Evolutionary conservation across 2,329 filamentous ascomycete genomes (phyloP).

Genomic region (Cladosporium sp.): DNA sequence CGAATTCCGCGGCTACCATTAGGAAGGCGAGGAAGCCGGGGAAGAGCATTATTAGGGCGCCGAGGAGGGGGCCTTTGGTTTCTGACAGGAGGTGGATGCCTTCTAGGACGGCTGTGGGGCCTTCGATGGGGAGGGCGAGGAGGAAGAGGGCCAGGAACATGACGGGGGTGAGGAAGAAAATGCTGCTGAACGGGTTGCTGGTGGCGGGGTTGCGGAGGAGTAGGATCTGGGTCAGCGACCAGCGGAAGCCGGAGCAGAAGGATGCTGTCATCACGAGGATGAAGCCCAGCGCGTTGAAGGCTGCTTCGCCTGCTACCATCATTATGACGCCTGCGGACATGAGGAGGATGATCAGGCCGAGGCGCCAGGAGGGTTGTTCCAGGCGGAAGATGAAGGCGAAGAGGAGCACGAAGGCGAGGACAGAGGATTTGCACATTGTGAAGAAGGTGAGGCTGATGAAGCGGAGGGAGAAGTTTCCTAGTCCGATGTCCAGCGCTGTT

Average conservation of each 20-base stretch:
- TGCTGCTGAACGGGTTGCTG: slow-evolving; percentile 91
- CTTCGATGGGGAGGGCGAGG: slow-evolving; percentile 83
- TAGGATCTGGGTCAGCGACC: slow-evolving; percentile 96
- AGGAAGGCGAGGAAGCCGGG: slow-evolving; percentile 87
- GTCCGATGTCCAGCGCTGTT: slow-evolving; percentile 89
- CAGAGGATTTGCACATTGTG: slow-evolving; percentile 99
- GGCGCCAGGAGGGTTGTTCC: slow-evolving; percentile 77
- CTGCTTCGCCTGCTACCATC: slow-evolving; percentile 95
- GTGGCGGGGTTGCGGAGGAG: slow-evolving; percentile 91
- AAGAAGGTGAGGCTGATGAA: slow-evolving; percentile 97
- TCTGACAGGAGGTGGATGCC: slow-evolving; percentile 61
- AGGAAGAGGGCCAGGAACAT: slow-evolving; percentile 83
- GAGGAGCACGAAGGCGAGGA: slow-evolving; percentile 86
- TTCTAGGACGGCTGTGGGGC: slow-evolving; percentile 60
- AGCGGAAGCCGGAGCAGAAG: slow-evolving; percentile 94
- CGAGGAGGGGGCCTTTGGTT: slow-evolving; percentile 62
- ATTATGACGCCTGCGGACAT: slow-evolving; percentile 94
- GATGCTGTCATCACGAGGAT: slow-evolving; percentile 86
- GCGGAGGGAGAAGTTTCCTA: slow-evolving; percentile 92
- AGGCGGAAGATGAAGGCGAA: slow-evolving; percentile 94
- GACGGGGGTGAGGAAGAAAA: slow-evolving; percentile 94
- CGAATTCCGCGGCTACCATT: slow-evolving; percentile 96
- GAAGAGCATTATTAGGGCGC: slow-evolving; percentile 74
- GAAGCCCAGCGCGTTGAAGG: slow-evolving; percentile 83
- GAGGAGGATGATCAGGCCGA: slow-evolving; percentile 79